These are phyloP conservation scores for Knufia petricola DNA, from an alignment of 2,329 filamentous ascomycete species.

Conservation along the genomic window DNA sequence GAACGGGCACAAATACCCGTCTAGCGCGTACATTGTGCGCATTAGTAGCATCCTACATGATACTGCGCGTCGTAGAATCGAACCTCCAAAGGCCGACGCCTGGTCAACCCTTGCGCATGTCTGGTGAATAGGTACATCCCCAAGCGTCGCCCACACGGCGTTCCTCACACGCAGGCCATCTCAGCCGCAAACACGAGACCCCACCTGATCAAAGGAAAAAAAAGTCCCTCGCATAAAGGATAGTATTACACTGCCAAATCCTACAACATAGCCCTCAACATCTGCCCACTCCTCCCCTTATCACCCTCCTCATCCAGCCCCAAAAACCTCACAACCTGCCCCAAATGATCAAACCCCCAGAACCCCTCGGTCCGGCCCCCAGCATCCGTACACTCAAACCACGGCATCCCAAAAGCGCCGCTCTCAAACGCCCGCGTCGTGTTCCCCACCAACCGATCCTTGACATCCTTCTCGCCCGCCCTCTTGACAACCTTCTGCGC, in stretches of 20 bases:
- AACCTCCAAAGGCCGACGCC: no score
- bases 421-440: slow-evolving; percentile 51
- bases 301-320: slow-evolving; percentile 41
- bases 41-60: background rate
- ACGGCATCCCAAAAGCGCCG: slow-evolving; percentile 69
- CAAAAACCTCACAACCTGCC: slow-evolving; percentile 59
- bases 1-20: no score
- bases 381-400: slow-evolving; percentile 48
- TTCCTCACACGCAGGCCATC: no score
- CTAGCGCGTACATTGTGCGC: no score
- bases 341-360: slow-evolving; percentile 69
- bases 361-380: slow-evolving; percentile 53
- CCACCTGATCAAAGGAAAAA: no score
- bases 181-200: no score
- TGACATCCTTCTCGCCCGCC: slow-evolving; percentile 41
- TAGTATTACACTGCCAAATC: no score
- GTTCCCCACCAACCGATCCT: slow-evolving; percentile 45
- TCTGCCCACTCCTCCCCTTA: slow-evolving; percentile 30
- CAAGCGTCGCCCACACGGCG: no score
- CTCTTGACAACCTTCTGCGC: slow-evolving; percentile 48
- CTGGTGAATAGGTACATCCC: no score
- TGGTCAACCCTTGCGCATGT: no score
- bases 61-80: no score
- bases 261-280: slow-evolving; percentile 27
- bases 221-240: no score